Base-by-base conservation (phyloP, 768 basidiomycete species). In the Mycena leptocephala region DNA sequence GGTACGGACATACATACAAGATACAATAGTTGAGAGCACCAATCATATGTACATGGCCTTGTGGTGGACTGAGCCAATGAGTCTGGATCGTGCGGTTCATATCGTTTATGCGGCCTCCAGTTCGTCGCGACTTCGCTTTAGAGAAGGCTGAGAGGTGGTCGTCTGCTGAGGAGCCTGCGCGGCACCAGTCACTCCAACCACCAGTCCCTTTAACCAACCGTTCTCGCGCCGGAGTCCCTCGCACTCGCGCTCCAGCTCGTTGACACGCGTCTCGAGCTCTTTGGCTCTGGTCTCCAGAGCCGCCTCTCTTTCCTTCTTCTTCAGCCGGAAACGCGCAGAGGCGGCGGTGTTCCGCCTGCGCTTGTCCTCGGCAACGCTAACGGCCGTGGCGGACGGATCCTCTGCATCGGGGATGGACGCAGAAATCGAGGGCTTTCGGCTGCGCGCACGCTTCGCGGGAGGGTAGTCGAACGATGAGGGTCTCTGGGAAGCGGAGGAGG, bases 261-360 rank as follows among this genome's bases (percentile, higher is more conserved):
- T 88, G 18, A 97, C 95, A 66, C 93, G 91, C 0, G 87, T 87
- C 82, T 96, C 95, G 20, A 98, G 89, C 81, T 97, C 96, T 86
- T 96, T 96, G 20, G 95, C 92, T 80, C 92, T 93, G 53, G 89
- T 90, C 85, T 98, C 97, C 26, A 98, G 88, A 20, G 97, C 97
- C 2, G 92, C 94, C 86, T 98, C 97, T 18, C 97, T 90, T 85
- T 97, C 96, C 88, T 98, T 98, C 90, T 98, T 98, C 90, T 98
- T 98, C 81, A 96, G 85, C 74, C 97, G 91, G 90, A 98, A 98
- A 10, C 97, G 95, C 37, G 97, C 97, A 67, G 95, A 96, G 0
- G 97, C 97, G 1, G 96, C 96, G 0, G 97, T 98, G 83, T 98
- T 98, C 58, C 97, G 88, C 72, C 96, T 90, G n/a, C 97, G 93